These are phyloP conservation scores for Fusarium musae DNA, from an alignment of 2,329 filamentous ascomycete species.

Conservation along the genomic window DNA sequence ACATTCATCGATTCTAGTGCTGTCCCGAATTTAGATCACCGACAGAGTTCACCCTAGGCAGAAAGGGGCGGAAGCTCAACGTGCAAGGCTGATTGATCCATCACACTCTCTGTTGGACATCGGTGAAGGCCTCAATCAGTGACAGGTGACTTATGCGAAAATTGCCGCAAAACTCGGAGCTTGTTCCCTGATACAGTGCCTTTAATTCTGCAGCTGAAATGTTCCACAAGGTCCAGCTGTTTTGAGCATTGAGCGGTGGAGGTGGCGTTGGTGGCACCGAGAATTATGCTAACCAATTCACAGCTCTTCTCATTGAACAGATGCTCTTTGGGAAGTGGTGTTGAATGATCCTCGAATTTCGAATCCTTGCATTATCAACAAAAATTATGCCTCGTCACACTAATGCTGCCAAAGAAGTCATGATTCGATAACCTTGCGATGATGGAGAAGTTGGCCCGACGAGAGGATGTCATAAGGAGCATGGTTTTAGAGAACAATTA, in stretches of 20 bases:
- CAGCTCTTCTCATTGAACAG: background rate
- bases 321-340: background rate
- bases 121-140: background rate
- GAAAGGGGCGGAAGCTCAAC: background rate
- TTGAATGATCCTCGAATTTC: background rate
- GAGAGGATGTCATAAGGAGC: background rate
- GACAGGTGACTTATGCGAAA: background rate
- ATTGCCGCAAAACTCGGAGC: conserved; percentile 12
- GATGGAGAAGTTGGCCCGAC: background rate
- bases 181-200: background rate
- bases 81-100: conserved; percentile 15
- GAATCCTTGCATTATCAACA: background rate
- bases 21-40: background rate
- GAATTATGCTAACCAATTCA: conserved; percentile 4
- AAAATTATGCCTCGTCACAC: conserved; percentile 16
- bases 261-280: background rate
- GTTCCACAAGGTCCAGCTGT: background rate
- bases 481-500: background rate
- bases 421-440: background rate
- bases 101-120: background rate
- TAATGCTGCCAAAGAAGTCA: background rate
- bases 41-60: background rate
- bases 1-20: background rate
- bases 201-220: conserved; percentile 16
- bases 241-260: conserved; percentile 16